phyloP scores from a whole-genome alignment of 2,329 filamentous ascomycete species.

The Xylaria sp. region DNA sequence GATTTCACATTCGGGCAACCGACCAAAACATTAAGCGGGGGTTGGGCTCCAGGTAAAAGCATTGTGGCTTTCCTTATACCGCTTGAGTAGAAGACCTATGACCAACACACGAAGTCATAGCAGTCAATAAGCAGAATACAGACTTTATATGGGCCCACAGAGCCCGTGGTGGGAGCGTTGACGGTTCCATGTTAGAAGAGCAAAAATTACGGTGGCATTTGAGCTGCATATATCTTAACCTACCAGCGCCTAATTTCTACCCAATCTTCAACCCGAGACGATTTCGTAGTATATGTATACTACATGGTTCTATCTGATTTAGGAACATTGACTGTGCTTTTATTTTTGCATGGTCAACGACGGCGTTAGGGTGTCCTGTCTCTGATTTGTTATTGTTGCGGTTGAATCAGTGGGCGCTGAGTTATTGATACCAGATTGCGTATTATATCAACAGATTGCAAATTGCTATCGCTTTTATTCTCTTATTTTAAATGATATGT shows the following conservation, averaged over 20 bases:
- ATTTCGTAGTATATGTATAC: constrained; percentile 23
- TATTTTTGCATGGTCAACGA: constrained; percentile 15
- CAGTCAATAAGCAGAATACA: constrained; percentile 17
- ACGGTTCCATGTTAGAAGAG: constrained; percentile 1
- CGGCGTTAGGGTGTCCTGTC: constrained; percentile 27
- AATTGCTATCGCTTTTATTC: constrained; percentile 17
- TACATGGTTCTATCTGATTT: constrained; percentile 20
- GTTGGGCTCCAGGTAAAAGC: constrained; percentile 34
- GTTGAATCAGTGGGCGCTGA: constrained; percentile 16
- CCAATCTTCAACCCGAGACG: constrained; percentile 8
- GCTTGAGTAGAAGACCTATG: constrained; percentile 24
- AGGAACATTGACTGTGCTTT: constrained; percentile 12
- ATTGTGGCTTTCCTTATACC: constrained; percentile 32
- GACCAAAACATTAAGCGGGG: constrained; percentile 38
- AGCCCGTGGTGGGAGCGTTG: neutral
- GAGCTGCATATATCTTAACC: neutral
- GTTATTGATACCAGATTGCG: constrained; percentile 34
- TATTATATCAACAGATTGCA: constrained; percentile 29
- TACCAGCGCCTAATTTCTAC: constrained; percentile 4
- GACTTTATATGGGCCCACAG: constrained; percentile 18
- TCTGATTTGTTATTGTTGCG: constrained; percentile 12
- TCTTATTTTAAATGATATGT: constrained; percentile 6
- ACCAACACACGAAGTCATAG: constrained; percentile 6
- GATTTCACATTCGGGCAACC: constrained; percentile 48
- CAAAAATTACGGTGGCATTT: constrained; percentile 1